Evolutionary conservation across 2,329 filamentous ascomycete genomes (phyloP).

Genomic region (Fusarium continuum): DNA sequence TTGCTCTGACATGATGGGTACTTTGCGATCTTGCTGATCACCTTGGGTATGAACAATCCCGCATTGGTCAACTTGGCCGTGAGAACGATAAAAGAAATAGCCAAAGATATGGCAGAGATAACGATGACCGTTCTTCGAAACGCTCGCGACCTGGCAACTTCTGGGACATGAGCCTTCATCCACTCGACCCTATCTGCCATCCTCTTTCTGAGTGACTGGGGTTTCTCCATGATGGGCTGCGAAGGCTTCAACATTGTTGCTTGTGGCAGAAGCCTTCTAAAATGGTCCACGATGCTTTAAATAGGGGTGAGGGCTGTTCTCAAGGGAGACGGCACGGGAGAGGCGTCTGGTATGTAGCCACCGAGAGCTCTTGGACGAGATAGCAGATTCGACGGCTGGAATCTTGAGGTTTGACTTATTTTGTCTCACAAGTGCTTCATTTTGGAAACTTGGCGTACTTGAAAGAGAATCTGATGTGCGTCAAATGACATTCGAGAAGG

Average conservation of each 20-base stretch:
- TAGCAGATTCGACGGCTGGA: background rate
- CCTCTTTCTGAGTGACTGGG: slow-evolving; percentile 6
- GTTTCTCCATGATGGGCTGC: slow-evolving; percentile 19
- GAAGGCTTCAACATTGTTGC: slow-evolving; percentile 28
- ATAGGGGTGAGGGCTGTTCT: background rate
- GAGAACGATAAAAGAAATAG: slow-evolving; percentile 23
- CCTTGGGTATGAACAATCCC: slow-evolving; percentile 26
- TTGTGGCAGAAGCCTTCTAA: background rate
- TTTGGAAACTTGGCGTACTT: background rate
- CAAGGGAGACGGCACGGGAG: slow-evolving; percentile 15
- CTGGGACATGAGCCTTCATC: slow-evolving; percentile 11
- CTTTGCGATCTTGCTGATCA: slow-evolving; percentile 26
- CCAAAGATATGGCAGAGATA: slow-evolving; percentile 14
- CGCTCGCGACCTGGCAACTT: slow-evolving; percentile 29
- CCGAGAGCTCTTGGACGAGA: background rate
- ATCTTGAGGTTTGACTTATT: slow-evolving; percentile 5
- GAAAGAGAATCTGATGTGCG: background rate
- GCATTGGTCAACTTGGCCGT: slow-evolving; percentile 32
- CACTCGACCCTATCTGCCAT: slow-evolving; percentile 12
- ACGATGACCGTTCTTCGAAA: slow-evolving; percentile 28
- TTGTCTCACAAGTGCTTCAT: background rate
- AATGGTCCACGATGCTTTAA: slow-evolving; percentile 10
- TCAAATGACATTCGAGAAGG: background rate
- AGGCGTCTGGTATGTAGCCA: slow-evolving; percentile 21
- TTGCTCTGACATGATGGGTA: slow-evolving; percentile 29